Evolutionary conservation across 495 filamentous ascomycete genomes (phyloP).

Genomic region (Paragyromitra xinjiangensis): DNA sequence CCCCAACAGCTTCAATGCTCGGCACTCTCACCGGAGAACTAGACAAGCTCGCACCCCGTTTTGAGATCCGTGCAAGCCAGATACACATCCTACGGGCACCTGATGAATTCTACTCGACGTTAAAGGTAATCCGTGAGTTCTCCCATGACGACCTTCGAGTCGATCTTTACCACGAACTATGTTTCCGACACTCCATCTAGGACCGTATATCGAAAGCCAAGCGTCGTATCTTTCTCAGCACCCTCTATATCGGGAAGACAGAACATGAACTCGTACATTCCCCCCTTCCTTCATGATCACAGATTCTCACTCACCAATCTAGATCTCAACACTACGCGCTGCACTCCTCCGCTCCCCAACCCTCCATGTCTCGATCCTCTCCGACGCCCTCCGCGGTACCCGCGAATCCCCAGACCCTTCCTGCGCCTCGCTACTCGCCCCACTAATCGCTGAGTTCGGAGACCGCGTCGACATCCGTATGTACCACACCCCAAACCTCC

Average conservation of each 20-base stretch:
- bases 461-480: slow-evolving; percentile 92
- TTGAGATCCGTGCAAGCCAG: slow-evolving; percentile 82
- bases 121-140: slow-evolving; percentile 71
- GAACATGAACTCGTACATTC: slow-evolving; percentile 80
- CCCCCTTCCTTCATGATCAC: slow-evolving; percentile 35
- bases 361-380: slow-evolving; percentile 88
- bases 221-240: slow-evolving; percentile 85
- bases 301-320: background rate
- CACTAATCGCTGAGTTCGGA: slow-evolving; percentile 83
- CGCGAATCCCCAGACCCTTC: slow-evolving; percentile 88
- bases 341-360: slow-evolving; percentile 77
- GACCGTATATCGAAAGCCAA: slow-evolving; percentile 81
- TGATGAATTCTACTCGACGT: slow-evolving; percentile 81
- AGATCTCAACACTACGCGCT: slow-evolving; percentile 79
- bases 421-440: slow-evolving; percentile 85
- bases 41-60: slow-evolving; percentile 86
- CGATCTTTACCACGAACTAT: background rate
- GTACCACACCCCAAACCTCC: slow-evolving; percentile 97
- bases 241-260: slow-evolving; percentile 93
- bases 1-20: slow-evolving; percentile 63
- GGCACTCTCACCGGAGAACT: slow-evolving; percentile 79
- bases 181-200: slow-evolving; percentile 60
- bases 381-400: slow-evolving; percentile 89
- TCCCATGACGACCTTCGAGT: background rate
- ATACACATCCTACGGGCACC: slow-evolving; percentile 82